These are phyloP conservation scores for Mucor indicus DNA, from an alignment of 371 early-diverging fungal genomes.

Conservation along the genomic window DNA sequence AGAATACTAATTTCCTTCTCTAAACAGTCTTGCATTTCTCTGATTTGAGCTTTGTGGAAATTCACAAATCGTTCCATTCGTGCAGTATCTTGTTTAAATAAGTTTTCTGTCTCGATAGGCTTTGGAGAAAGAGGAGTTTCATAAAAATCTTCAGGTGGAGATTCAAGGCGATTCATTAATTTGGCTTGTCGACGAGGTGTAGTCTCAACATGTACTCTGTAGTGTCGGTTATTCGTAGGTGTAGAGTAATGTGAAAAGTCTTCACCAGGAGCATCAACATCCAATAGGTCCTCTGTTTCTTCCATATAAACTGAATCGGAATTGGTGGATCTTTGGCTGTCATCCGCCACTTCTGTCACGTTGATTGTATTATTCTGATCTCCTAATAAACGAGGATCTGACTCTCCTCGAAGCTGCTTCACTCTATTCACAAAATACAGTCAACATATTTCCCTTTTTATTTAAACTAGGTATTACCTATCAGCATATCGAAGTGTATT, in stretches of 20 bases:
- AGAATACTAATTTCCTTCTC: no score
- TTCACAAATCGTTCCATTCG: constrained; percentile 50
- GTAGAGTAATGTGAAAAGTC: constrained; percentile 29
- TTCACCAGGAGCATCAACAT: constrained; percentile 38
- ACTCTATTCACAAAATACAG: constrained; percentile 59
- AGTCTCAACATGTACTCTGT: background rate
- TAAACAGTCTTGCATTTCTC: constrained; percentile 71
- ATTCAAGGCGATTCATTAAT: constrained; percentile 31
- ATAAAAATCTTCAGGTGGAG: constrained; percentile 35
- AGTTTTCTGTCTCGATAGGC: background rate
- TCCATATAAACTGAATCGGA: constrained; percentile 27
- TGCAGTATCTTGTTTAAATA: no score
- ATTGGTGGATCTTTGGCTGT: constrained; percentile 10
- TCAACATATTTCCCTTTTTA: no score
- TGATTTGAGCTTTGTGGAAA: constrained; percentile 75
- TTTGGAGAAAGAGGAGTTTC: background rate
- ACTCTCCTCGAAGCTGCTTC: constrained; percentile 44
- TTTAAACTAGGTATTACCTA: background rate
- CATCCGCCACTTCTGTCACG: background rate
- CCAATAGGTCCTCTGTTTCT: constrained; percentile 36
- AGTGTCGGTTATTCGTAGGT: constrained; percentile 27
- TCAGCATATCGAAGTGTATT: constrained; percentile 98
- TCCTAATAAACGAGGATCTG: constrained; percentile 26
- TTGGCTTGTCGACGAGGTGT: constrained; percentile 24
- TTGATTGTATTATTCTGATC: background rate